Conservation (phyloP, 208 protist species). For the Acanthamoeba culbertsoni region DNA sequence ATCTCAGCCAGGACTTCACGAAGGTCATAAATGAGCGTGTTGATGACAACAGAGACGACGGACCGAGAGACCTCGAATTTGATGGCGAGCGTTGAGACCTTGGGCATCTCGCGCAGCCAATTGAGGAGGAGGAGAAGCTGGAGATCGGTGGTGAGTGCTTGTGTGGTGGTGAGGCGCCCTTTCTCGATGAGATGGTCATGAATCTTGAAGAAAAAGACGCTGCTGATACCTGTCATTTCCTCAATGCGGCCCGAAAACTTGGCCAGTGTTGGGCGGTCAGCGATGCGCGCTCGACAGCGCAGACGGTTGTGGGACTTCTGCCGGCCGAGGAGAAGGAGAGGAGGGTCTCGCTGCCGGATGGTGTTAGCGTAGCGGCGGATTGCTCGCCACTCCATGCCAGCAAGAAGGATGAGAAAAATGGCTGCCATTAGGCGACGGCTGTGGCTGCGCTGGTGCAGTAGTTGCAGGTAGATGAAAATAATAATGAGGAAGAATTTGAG, state of each 20-base stretch:
- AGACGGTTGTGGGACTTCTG: neutral
- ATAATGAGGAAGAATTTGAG: neutral
- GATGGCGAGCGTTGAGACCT: neutral
- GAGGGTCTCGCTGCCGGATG: neutral
- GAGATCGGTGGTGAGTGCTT: neutral
- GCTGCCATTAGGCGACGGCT: neutral
- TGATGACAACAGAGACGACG: neutral
- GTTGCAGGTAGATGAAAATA: neutral
- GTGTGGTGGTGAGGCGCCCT: neutral
- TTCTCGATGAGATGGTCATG: neutral
- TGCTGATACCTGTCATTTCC: neutral
- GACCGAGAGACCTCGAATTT: conserved; percentile 1
- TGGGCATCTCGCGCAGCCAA: neutral
- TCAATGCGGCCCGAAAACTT: neutral
- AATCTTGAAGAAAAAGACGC: conserved; percentile 3
- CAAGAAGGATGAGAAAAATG: neutral
- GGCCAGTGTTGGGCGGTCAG: neutral
- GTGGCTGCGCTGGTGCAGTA: neutral
- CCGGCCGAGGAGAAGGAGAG: neutral
- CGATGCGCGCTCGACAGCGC: neutral
- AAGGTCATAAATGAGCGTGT: neutral
- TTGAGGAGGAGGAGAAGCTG: conserved; percentile 5
- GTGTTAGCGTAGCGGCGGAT: neutral
- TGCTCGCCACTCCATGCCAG: neutral
- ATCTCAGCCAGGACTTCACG: neutral